Percentiles rank a stretch among this genome's conserved stretches.
Evolutionary conservation across 2,329 filamentous ascomycete species (phyloP).

Genomic region (Sclerotinia glacialis): DNA sequence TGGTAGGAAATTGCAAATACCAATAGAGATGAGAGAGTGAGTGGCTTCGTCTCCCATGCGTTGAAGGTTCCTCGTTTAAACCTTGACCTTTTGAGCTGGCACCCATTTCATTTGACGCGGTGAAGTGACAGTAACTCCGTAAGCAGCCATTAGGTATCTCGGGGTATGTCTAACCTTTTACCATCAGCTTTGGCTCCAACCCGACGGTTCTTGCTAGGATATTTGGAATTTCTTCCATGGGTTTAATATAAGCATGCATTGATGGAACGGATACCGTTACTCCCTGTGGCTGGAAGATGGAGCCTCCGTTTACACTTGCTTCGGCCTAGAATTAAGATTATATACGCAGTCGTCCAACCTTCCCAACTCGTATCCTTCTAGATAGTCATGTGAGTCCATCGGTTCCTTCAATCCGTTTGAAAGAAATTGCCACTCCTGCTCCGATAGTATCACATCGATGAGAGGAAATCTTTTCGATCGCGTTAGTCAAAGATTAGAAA

Average conservation of each 20-base stretch:
- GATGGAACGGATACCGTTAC: background rate
- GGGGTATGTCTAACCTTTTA: background rate
- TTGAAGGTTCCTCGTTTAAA: background rate
- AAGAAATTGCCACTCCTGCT: no score
- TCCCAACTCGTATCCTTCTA: no score
- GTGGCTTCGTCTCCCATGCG: no score
- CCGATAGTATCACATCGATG: no score
- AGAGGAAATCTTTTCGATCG: no score
- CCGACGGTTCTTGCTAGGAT: background rate
- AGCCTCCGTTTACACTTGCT: background rate
- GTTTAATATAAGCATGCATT: background rate
- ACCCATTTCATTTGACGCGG: background rate
- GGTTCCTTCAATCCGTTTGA: no score
- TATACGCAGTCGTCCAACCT: no score
- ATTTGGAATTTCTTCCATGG: constrained; percentile 1
- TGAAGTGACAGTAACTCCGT: constrained; percentile 2
- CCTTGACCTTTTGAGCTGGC: background rate
- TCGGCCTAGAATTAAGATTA: background rate
- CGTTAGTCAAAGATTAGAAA: no score
- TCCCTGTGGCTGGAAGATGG: constrained; percentile 4
- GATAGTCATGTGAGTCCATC: background rate
- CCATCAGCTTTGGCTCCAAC: background rate
- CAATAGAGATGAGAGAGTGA: background rate
- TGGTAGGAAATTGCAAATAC: background rate
- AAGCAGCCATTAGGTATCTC: background rate